A percentile compares a stretch with the other conserved stretches of the same genome.
Conservation (phyloP, 73 alveolate species). For the Paramecium caudatum region DNA sequence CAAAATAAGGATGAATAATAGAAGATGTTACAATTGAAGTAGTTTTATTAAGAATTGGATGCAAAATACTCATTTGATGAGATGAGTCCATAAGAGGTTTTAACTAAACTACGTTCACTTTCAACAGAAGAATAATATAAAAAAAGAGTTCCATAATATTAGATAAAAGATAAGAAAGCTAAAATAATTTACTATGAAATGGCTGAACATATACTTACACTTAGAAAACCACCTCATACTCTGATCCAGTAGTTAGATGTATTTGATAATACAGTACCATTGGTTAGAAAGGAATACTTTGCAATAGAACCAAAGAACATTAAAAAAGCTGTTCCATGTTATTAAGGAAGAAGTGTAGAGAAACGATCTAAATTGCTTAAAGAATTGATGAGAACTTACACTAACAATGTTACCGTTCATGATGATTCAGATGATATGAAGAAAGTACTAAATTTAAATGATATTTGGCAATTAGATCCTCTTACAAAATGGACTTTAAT, state of each 20-base stretch:
- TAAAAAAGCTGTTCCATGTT: slow-evolving; percentile 7
- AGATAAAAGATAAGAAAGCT: background rate
- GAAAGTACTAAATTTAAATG: slow-evolving; percentile 11
- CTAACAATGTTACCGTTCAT: background rate
- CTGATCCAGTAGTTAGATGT: slow-evolving; percentile 18
- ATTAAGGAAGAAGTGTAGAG: background rate
- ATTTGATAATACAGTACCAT: slow-evolving; percentile 20
- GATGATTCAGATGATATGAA: slow-evolving; percentile 41
- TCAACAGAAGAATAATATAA: slow-evolving; percentile 35
- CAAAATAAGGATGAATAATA: slow-evolving; percentile 48
- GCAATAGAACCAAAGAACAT: background rate
- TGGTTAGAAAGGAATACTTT: background rate
- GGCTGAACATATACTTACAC: slow-evolving; percentile 27
- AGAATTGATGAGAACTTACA: slow-evolving; percentile 21
- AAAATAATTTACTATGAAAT: slow-evolving; percentile 37
- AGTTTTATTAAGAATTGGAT: slow-evolving; percentile 24
- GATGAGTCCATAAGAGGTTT: background rate
- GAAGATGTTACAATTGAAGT: slow-evolving; percentile 4
- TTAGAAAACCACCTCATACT: slow-evolving; percentile 21
- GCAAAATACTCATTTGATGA: slow-evolving; percentile 45
- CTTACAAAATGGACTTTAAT: slow-evolving; percentile 50
- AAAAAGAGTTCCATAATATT: slow-evolving; percentile 38
- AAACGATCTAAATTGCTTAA: slow-evolving; percentile 48
- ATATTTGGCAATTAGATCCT: slow-evolving; percentile 49
- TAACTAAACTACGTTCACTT: slow-evolving; percentile 29